Percentiles rank a stretch among this genome's conserved stretches.
These are phyloP conservation scores for Cytospora piceae DNA, from an alignment of 2,329 filamentous ascomycete species.

Conservation along the genomic window DNA sequence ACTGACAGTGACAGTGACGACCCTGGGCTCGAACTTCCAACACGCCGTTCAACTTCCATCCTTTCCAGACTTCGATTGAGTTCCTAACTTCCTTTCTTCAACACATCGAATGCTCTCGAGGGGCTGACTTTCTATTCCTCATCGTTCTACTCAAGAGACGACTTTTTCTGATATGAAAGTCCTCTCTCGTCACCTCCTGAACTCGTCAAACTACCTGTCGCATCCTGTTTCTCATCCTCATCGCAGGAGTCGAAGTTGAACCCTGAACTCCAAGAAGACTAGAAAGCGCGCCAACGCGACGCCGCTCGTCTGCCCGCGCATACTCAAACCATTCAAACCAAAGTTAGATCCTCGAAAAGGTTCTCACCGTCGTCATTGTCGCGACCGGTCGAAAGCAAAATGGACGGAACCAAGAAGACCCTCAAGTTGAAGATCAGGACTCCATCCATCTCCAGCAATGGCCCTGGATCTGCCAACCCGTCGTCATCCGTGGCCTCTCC, in stretches of 20 bases:
- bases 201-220: not conserved
- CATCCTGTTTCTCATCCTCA: not conserved
- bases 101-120: not conserved
- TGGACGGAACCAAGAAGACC: constrained; percentile 29
- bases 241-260: not conserved
- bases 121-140: not conserved
- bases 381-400: constrained; percentile 3
- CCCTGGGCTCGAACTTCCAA: not conserved
- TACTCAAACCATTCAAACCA: not conserved
- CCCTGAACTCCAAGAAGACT: not conserved
- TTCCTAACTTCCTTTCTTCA: not conserved
- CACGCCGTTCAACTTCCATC: not conserved
- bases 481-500: constrained; percentile 7
- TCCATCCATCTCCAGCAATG: constrained; percentile 26
- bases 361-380: not conserved
- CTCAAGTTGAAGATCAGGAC: constrained; percentile 30
- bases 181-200: not conserved
- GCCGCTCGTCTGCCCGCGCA: not conserved
- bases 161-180: not conserved
- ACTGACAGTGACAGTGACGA: not conserved
- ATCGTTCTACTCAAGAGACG: not conserved
- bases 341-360: not conserved
- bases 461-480: constrained; percentile 20
- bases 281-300: not conserved
- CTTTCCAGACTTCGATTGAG: not conserved